A percentile compares a stretch with the other conserved stretches of the same genome.
phyloP scores from a whole-genome alignment of 192 early-diverging fungal species.

The Diversispora epigaea region DNA sequence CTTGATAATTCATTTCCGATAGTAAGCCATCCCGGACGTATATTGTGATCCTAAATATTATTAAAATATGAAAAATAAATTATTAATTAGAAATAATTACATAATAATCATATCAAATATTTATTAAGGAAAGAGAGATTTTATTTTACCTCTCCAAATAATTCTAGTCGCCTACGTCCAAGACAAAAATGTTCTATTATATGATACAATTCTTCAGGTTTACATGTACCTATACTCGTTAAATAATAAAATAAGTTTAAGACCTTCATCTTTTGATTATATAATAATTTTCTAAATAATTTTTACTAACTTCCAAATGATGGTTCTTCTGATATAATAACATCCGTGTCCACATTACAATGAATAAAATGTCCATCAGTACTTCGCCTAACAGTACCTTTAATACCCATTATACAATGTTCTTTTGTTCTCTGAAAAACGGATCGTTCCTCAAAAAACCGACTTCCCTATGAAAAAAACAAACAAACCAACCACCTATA shows the following conservation, averaged over 20 bases:
- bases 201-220: constrained; percentile 62
- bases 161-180: constrained; percentile 58
- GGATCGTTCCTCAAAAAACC: constrained; percentile 38
- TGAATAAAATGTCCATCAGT: constrained; percentile 71
- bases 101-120: background rate
- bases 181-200: constrained; percentile 69
- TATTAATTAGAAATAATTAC: background rate
- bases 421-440: constrained; percentile 63
- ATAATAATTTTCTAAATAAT: background rate
- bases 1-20: constrained; percentile 45
- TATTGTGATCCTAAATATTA: constrained; percentile 46
- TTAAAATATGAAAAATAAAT: background rate
- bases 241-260: background rate
- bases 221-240: constrained; percentile 36
- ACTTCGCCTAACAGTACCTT: constrained; percentile 61
- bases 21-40: constrained; percentile 64
- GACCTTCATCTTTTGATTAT: background rate
- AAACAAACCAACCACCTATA: too few species aligned
- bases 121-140: background rate
- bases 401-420: constrained; percentile 68
- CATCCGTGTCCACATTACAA: constrained; percentile 70
- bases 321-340: constrained; percentile 63
- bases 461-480: constrained; percentile 36
- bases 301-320: constrained; percentile 33
- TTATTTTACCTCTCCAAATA: constrained; percentile 53